phyloP scores from a whole-genome alignment of 805 yeast species.

The Blastobotrys parvus region DNA sequence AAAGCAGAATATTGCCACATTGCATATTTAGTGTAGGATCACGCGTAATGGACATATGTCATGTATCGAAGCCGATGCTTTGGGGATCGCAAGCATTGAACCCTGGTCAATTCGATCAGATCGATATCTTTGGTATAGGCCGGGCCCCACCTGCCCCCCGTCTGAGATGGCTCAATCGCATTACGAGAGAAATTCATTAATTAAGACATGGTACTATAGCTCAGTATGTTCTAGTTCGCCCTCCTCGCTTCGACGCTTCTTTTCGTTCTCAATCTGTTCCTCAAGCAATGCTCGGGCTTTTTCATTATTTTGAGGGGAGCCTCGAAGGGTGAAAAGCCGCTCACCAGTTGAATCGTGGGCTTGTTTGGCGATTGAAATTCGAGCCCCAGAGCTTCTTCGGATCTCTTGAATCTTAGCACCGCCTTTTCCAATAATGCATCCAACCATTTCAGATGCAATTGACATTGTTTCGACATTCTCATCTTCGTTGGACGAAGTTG shows the following conservation, averaged over 20 bases:
- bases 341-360: constrained; percentile 50
- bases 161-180: too few species aligned
- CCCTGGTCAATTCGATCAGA: too few species aligned
- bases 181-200: too few species aligned
- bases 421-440: constrained; percentile 80
- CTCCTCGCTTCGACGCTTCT: constrained; percentile 17
- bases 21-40: too few species aligned
- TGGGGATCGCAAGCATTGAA: too few species aligned
- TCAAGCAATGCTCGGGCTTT: constrained; percentile 48
- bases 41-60: too few species aligned
- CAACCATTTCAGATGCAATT: constrained; percentile 77
- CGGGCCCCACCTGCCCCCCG: too few species aligned
- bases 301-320: constrained; percentile 47
- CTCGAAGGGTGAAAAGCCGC: constrained; percentile 64
- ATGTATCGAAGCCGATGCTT: too few species aligned
- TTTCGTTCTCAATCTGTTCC: constrained; percentile 31
- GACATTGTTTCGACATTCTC: constrained; percentile 25
- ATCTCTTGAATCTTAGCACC: constrained; percentile 84
- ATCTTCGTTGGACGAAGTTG: constrained; percentile 33
- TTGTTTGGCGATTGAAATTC: constrained; percentile 66
- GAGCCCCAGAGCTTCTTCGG: constrained; percentile 68
- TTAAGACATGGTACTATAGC: too few species aligned
- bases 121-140: too few species aligned
- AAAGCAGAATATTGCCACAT: too few species aligned
- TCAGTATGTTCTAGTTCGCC: too few species aligned